These are phyloP conservation scores for Hymenoscyphus scutula DNA, from an alignment of 2,329 filamentous ascomycete genomes.

Conservation along the genomic window DNA sequence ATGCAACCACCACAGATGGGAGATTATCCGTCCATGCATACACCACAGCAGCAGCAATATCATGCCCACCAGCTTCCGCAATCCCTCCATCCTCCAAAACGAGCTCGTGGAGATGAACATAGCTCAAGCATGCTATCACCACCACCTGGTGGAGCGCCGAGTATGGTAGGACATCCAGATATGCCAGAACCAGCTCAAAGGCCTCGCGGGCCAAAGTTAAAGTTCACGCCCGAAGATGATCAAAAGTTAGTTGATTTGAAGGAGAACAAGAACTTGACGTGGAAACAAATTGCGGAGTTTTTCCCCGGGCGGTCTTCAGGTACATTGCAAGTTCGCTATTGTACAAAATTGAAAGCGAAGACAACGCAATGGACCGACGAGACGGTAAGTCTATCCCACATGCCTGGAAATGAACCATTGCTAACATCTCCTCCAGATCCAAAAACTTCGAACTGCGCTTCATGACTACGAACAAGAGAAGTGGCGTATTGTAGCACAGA, in stretches of 20 bases:
- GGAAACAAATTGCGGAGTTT: conserved; percentile 97
- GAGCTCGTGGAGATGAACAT: conserved; percentile 58
- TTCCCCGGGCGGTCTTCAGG: conserved; percentile 89
- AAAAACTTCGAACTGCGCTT: conserved; percentile 72
- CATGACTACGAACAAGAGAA: conserved; percentile 88
- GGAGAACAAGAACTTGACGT: conserved; percentile 90
- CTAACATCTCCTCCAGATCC: conserved; percentile 53
- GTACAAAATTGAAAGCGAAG: conserved; percentile 92
- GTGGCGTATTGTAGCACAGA: conserved; percentile 88
- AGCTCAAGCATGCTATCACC: conserved; percentile 44
- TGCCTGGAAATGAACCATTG: not conserved
- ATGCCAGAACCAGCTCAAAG: conserved; percentile 82
- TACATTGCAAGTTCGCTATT: conserved; percentile 90
- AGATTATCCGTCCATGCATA: conserved; percentile 38
- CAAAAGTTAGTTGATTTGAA: conserved; percentile 84
- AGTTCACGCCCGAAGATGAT: conserved; percentile 92
- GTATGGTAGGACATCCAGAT: conserved; percentile 78
- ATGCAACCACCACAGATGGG: conserved; percentile 56
- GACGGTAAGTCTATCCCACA: conserved; percentile 60
- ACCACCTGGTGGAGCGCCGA: conserved; percentile 60
- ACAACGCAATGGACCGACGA: conserved; percentile 92
- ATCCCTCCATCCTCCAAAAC: conserved; percentile 66
- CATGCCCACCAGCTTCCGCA: conserved; percentile 82
- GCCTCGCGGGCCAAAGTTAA: conserved; percentile 84
- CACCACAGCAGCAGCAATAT: conserved; percentile 39